Evolutionary conservation across 2,329 filamentous ascomycete genomes (phyloP), one percentile per base, ranked within the genome.

Genomic region (Talaromyces pinophilus): DNA sequence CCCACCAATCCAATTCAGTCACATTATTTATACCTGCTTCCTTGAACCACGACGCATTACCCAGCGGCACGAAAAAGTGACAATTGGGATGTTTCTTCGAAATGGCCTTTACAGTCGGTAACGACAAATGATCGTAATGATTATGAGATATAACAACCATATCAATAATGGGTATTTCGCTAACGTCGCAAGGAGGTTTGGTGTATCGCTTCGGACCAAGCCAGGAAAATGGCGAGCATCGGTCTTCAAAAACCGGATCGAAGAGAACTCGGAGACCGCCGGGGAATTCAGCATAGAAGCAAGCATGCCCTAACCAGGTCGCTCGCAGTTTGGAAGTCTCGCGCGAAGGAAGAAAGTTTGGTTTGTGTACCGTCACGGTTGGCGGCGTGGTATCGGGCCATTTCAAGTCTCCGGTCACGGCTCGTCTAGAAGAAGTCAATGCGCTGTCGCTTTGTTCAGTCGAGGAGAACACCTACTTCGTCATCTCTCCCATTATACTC

Each of bases 1-100:
- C 89, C 94, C 94, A 97, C 94, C 94, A 97, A 79, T 98, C 94
- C 73, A 97, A 78, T 80, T 97, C 93, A 0, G 92, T 96, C 52
- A 94, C 89, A 67, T 92, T 91, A 1, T 85, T 70, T 63, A 97
- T 86, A 0, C 92, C 92, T 30, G 83, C 84, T 3, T 83, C 80
- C 57, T 83, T 82, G 77, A 98, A 97, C 93, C 93, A 97, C 59
- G 85, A 82, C 77, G 91, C 91, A 66, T 96, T 87, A 1, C 92
- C 92, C 3, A 97, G 79, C 0, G 92, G 92, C 25, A 93, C 93
- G 69, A 97, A 95, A 80, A 95, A 97, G 70, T 96, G 92, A 48
- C 87, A 92, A 15, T 90, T 85, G 0, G 92, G 92, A 73, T 95
- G 88, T 62, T 85, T 82, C 70, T 87, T 84, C 64, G 88, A 84